Conservation (phyloP, 129 eudicot species). For the Gnaphalium uliginosum region DNA sequence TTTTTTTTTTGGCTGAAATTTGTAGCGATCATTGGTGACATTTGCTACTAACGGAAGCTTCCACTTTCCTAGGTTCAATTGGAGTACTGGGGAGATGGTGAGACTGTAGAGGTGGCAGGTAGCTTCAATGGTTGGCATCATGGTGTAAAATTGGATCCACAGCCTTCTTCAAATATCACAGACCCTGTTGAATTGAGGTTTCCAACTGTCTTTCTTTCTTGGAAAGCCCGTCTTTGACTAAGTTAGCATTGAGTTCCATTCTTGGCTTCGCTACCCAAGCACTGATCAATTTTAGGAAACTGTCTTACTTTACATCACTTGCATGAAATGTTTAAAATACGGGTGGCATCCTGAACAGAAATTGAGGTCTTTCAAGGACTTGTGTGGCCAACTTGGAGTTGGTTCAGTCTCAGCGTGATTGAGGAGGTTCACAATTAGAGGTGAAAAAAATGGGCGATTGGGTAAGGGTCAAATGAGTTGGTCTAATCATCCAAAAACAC, state of each 20-base stretch:
- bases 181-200: constrained; percentile 60
- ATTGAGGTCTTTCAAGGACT: not conserved
- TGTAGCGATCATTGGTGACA: constrained; percentile 20
- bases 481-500: not conserved
- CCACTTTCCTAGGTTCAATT: constrained; percentile 63
- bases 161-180: constrained; percentile 49
- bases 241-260: constrained; percentile 9
- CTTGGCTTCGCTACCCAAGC: not conserved
- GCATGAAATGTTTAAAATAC: too few species aligned
- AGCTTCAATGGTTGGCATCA: constrained; percentile 99
- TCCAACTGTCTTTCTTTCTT: constrained; percentile 6
- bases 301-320: not conserved
- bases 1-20: not conserved
- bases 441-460: not conserved
- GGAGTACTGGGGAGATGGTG: constrained; percentile 68
- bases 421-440: constrained; percentile 1
- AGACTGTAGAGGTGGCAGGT: constrained; percentile 87
- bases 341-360: not conserved
- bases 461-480: not conserved
- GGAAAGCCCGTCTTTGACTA: not conserved
- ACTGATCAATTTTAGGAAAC: not conserved
- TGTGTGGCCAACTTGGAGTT: not conserved
- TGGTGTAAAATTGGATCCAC: constrained; percentile 62
- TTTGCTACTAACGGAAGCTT: constrained; percentile 32
- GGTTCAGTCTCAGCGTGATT: not conserved